phyloP scores from a whole-genome alignment of 495 filamentous ascomycete genomes.

The Cudoniella acicularis region DNA sequence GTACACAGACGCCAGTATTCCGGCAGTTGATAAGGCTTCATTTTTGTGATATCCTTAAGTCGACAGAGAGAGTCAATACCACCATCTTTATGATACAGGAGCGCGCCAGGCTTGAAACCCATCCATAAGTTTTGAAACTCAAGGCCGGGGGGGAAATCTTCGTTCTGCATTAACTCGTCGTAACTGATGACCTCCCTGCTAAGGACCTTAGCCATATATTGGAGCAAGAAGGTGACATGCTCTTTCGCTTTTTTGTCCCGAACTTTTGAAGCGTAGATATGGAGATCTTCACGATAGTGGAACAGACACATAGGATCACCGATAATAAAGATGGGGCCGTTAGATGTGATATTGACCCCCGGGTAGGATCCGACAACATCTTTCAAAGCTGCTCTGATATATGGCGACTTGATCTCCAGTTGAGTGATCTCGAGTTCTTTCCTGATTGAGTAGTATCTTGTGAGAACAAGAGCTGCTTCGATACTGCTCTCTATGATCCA shows the following conservation, averaged over 20 bases:
- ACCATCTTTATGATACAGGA: neutral
- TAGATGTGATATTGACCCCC: neutral
- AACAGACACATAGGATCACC: conserved; percentile 9
- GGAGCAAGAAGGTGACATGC: conserved; percentile 5
- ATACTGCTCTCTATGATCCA: neutral
- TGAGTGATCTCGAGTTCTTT: neutral
- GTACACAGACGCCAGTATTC: neutral
- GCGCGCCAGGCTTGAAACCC: neutral
- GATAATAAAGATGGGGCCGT: neutral
- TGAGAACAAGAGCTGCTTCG: conserved; percentile 3
- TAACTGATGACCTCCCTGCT: neutral
- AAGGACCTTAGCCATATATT: conserved; percentile 4
- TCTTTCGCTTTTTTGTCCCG: conserved; percentile 2
- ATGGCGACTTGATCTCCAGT: conserved; percentile 11
- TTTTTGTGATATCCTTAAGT: neutral
- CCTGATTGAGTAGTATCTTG: neutral
- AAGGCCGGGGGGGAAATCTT: neutral
- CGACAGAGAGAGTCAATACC: neutral
- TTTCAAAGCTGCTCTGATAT: conserved; percentile 9
- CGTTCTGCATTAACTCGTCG: neutral
- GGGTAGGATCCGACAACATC: neutral
- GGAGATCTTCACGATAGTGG: conserved; percentile 10
- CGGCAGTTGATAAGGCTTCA: neutral
- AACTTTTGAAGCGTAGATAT: conserved; percentile 1
- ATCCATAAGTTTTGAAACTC: neutral